These are phyloP conservation scores for Neurospora pannonica DNA, from an alignment of 495 filamentous ascomycete genomes.

Conservation along the genomic window DNA sequence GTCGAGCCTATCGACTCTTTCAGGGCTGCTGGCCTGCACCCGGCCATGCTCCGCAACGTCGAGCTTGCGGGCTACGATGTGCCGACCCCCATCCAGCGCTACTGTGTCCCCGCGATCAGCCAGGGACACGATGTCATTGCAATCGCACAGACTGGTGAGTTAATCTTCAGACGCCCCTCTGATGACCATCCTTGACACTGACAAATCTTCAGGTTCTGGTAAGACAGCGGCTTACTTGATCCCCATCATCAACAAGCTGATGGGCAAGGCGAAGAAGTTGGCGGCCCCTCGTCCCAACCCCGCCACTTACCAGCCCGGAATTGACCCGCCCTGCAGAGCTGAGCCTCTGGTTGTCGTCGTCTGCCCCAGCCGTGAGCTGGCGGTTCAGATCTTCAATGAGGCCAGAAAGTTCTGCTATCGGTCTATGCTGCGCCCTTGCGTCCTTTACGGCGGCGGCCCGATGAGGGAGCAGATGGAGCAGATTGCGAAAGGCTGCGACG, in stretches of 20 bases:
- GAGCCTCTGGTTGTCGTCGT: constrained; percentile 83
- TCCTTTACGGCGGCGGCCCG: constrained; percentile 79
- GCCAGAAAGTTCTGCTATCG: background rate
- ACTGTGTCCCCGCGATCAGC: constrained; percentile 66
- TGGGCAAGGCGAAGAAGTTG: constrained; percentile 87
- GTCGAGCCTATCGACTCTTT: constrained; percentile 53
- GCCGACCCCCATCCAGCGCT: constrained; percentile 83
- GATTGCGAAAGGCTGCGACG: constrained; percentile 74
- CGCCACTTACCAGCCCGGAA: constrained; percentile 24
- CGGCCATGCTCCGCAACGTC: constrained; percentile 70
- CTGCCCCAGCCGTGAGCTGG: constrained; percentile 80
- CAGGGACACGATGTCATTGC: constrained; percentile 70
- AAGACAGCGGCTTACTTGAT: constrained; percentile 93
- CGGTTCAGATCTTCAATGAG: constrained; percentile 73
- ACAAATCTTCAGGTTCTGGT: constrained; percentile 60
- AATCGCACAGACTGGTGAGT: constrained; percentile 84
- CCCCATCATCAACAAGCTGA: constrained; percentile 77
- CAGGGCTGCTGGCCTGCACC: constrained; percentile 73
- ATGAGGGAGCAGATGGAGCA: constrained; percentile 54
- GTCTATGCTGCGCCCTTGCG: constrained; percentile 53
- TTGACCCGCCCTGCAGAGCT: constrained; percentile 47
- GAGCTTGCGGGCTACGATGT: constrained; percentile 48
- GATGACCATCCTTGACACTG: background rate
- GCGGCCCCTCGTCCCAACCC: constrained; percentile 64
- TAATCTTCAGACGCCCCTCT: background rate